phyloP scores from a whole-genome alignment of 306 rosid genomes.

The Citrullus amarus region DNA sequence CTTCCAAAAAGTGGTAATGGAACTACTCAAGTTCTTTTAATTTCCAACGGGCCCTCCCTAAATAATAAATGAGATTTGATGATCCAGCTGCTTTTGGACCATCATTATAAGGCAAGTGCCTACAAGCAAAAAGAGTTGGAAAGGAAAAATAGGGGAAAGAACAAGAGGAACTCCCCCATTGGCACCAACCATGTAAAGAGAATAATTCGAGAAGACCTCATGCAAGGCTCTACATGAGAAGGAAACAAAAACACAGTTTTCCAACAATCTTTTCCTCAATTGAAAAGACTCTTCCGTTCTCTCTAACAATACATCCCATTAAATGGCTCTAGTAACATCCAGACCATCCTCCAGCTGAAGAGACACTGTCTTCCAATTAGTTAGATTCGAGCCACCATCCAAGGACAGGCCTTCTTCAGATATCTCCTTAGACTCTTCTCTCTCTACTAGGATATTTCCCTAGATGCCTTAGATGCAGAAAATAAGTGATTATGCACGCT shows the following conservation, averaged over 20 bases:
- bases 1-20: background rate
- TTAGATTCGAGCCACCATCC: background rate
- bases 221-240: background rate
- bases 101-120: background rate
- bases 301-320: background rate
- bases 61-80: background rate
- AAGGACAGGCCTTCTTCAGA: background rate
- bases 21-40: background rate
- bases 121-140: background rate
- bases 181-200: background rate
- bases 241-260: background rate
- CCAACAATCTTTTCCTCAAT: background rate
- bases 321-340: background rate
- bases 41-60: background rate
- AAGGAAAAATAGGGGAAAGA: background rate
- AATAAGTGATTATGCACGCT: background rate
- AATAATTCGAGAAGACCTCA: background rate
- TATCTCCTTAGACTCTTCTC: background rate
- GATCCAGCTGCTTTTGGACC: background rate
- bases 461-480: background rate
- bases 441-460: background rate
- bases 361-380: background rate
- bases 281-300: background rate
- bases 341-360: background rate
- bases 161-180: background rate